Evolutionary conservation across 78 protist species (phyloP), one percentile per base, ranked within the genome.

Genomic region (Cavenderia fasciculata): DNA sequence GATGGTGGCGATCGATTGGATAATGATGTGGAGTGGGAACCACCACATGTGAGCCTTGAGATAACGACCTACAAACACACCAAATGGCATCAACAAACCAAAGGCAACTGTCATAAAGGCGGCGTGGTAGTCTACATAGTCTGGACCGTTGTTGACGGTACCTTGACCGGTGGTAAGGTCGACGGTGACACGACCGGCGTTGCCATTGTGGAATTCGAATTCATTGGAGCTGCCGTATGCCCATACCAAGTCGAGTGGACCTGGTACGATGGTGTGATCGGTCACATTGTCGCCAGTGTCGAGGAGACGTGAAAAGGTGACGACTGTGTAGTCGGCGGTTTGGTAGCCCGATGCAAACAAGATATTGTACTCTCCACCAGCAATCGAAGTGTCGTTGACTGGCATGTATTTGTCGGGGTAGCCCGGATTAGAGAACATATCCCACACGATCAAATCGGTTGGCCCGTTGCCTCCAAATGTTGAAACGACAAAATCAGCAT

Each of bases 11-110:
- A 33, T 18, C 40, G 65, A 41, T 54, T 69, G 74, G 52, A 41
- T 36, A 54, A 82, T 31, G 61, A 66, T 66, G 40, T 82, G 90
- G 11, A 82, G 7, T 65, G 90, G 90, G 77, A 71, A 82, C 90
- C 90, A 82, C 90, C 90, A 82, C 18, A 14, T 36, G 27, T 51
- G 61, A 10, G 47, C 44, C 40, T 68, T 65, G 34, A 82, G 49
- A 59, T 38, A 82, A 38, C 90, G 59, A 11, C 72, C 90, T 31
- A 61, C 34, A 47, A 82, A 82, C 4, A 82, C 68, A 68, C 78
- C 65, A n/a, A 82, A 68, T 68, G 90, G 90, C 90, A 82, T 82
- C 19, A 82, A 36, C 1, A 82, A 27, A 36, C 78, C 90, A 57
- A 82, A 82, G 11, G 90, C 59, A 10, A 82, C 29, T 14, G n/a